Evolutionary conservation across 2,329 filamentous ascomycete genomes (phyloP), one percentile per base, ranked within the genome.

Genomic region (Chaetomiaceae sp.): DNA sequence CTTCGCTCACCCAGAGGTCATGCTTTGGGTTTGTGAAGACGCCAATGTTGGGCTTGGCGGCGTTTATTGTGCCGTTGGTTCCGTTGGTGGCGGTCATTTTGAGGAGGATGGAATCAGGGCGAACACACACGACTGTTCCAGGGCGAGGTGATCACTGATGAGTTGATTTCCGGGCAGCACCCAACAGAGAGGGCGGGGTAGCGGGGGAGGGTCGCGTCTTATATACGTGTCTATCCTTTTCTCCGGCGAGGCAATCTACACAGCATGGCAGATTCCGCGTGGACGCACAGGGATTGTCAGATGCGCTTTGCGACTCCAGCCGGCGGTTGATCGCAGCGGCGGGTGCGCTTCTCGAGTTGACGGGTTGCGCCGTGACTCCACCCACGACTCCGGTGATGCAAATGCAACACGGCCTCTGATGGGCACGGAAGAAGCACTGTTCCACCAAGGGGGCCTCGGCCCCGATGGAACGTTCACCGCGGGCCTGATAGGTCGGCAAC

Each of bases 11-110:
- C 89, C 91, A 97, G 49, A 97, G 78, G 56, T 96, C 88, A 70
- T 97, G 92, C 54, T 83, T 82, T 17, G 92, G 90, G 75, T 97
- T 96, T 48, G 92, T 97, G 79, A 88, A 97, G 61, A 97, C 91
- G 63, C 91, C 92, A 68, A 97, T 95, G 74, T 97, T 97, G 54
- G 88, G 75, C 79, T 95, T 94, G 54, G 80, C 51, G 14, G 61
- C 61, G 37, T 54, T 61, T 46, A 46, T 11, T 33, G 49, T 54
- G 34, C 51, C 56, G 42, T 54, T 54, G 40, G 52, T 47, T 36
- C 36, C 46, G 17, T 49, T 46, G 34, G n/a, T 38, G 11, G 20
- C 44, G 14, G 33, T 33, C 47, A 49, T 54, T 22, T 52, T 56
- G 48, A 42, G 19, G 20, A 14, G 11, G 27, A 33, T 14, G 19